These are phyloP conservation scores for Penicillium polonicum DNA, from an alignment of 2,329 filamentous ascomycete species.

Conservation along the genomic window DNA sequence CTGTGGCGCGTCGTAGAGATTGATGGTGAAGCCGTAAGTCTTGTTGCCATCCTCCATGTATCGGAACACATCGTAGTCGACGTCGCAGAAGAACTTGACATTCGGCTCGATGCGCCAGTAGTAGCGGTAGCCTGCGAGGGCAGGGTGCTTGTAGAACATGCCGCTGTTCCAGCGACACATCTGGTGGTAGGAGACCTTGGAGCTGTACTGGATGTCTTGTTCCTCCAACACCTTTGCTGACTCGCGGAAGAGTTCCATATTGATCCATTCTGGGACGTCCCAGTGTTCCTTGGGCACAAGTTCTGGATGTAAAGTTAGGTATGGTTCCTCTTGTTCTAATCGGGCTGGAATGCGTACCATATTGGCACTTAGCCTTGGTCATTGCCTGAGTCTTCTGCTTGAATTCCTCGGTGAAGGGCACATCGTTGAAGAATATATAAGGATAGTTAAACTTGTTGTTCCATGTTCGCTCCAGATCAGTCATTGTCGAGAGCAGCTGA, in stretches of 20 bases:
- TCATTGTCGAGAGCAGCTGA: constrained; percentile 84
- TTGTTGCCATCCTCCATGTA: constrained; percentile 99
- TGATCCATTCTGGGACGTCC: constrained; percentile 90
- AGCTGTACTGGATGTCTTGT: constrained; percentile 85
- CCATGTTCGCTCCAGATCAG: constrained; percentile 89
- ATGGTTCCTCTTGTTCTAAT: neutral
- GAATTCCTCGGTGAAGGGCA: constrained; percentile 90
- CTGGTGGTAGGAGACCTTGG: constrained; percentile 88
- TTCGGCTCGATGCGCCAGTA: constrained; percentile 99
- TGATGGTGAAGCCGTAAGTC: constrained; percentile 98
- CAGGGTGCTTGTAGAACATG: constrained; percentile 95
- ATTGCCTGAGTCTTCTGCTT: constrained; percentile 74
- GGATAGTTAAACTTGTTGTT: constrained; percentile 99
- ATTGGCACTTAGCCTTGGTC: constrained; percentile 85
- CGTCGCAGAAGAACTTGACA: constrained; percentile 97
- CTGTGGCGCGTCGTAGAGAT: constrained; percentile 86
- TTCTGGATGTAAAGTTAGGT: constrained; percentile 54
- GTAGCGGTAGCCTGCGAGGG: constrained; percentile 76
- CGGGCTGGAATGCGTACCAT: constrained; percentile 56
- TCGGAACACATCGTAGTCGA: constrained; percentile 97
- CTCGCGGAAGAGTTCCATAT: constrained; percentile 78
- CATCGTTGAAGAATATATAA: constrained; percentile 99
- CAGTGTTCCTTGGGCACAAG: constrained; percentile 93
- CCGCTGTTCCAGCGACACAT: constrained; percentile 99
- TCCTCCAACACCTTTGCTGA: constrained; percentile 80